Base-by-base conservation (phyloP, 306 rosid species). In the Styphnolobium japonicum region DNA sequence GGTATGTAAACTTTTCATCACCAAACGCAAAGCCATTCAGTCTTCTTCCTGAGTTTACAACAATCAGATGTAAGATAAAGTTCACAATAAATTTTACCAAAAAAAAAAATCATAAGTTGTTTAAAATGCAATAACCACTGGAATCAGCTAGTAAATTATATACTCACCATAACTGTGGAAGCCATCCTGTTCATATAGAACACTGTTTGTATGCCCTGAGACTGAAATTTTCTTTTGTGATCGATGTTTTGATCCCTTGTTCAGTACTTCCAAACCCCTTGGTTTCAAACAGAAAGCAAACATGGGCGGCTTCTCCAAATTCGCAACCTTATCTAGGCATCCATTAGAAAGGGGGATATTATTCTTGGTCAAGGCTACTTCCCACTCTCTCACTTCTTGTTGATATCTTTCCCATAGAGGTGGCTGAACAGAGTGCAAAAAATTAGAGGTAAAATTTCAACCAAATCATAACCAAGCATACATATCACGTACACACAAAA, bases 251-350 rank as follows among this genome's bases (percentile, higher is more conserved):
- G 87, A 92, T 52, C 92, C 97, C 82, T 76, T 90, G 77, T 90
- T 88, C 55, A 81, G 83, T 75, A 87, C 87, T 86, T 92, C 93
- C 81, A 92, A 80, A 15, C 97, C 97, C 68, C 93, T 83, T 31
- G 97, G 97, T 83, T 90, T 92, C 85, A 90, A 76, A 83, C 97
- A 92, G 80, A 92, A 92, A 11, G 97, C 97, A 81, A 82, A 90
- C 92, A 90, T 90, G 36, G 89, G 93, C 6, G 97, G 95, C 88
- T 92, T 92, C 85, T 90, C 95, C 72, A 74, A 53, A 65, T 85
- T 33, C 58, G 86, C 81, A 73, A 48, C 75, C 83, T 81, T 88
- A 71, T 79, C 88, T 29, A 53, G 82, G 71, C 75, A 85, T 71
- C 97, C 97, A 76, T 83, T 88, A 43, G 83, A 55, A 34, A 73